Evolutionary conservation across 2,329 filamentous ascomycete genomes (phyloP).

Genomic region (Juglanconis oblonga): DNA sequence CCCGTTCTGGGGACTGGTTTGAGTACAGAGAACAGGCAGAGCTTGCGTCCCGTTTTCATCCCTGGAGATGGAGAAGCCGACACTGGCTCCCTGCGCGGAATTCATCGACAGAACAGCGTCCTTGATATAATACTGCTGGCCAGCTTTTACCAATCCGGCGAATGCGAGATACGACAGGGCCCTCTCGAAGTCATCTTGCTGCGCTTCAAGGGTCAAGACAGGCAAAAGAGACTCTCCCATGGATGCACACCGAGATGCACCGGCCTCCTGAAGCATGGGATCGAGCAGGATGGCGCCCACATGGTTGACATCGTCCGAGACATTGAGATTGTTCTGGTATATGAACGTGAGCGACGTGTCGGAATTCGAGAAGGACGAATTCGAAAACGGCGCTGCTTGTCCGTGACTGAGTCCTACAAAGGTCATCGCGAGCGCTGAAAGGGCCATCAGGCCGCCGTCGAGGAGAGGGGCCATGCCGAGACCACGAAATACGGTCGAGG

Average conservation of each 20-base stretch:
- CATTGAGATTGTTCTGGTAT: conserved; percentile 54
- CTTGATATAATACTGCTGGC: conserved; percentile 39
- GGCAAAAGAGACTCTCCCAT: conserved; percentile 47
- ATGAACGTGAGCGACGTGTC: conserved; percentile 46
- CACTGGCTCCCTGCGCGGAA: conserved; percentile 23
- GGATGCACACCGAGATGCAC: conserved; percentile 39
- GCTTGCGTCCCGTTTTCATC: conserved; percentile 22
- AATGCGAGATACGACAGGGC: conserved; percentile 38
- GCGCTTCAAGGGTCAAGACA: conserved; percentile 35
- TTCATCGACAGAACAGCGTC: conserved; percentile 37
- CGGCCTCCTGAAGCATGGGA: conserved; percentile 33
- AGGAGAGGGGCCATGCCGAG: conserved; percentile 2
- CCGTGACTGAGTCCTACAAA: neutral
- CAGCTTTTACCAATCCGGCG: conserved; percentile 1
- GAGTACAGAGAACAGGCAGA: conserved; percentile 49
- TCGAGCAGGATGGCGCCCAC: conserved; percentile 49
- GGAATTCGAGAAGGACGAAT: conserved; percentile 27
- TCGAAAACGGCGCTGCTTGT: neutral
- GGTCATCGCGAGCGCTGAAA: neutral
- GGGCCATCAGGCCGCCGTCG: neutral
- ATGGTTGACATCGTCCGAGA: conserved; percentile 50
- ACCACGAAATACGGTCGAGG: neutral
- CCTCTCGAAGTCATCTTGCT: conserved; percentile 42
- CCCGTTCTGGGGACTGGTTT: conserved; percentile 33
- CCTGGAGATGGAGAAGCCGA: conserved; percentile 20